phyloP scores from a whole-genome alignment of 768 basidiomycete genomes.

The Guyanaporus albipodus region DNA sequence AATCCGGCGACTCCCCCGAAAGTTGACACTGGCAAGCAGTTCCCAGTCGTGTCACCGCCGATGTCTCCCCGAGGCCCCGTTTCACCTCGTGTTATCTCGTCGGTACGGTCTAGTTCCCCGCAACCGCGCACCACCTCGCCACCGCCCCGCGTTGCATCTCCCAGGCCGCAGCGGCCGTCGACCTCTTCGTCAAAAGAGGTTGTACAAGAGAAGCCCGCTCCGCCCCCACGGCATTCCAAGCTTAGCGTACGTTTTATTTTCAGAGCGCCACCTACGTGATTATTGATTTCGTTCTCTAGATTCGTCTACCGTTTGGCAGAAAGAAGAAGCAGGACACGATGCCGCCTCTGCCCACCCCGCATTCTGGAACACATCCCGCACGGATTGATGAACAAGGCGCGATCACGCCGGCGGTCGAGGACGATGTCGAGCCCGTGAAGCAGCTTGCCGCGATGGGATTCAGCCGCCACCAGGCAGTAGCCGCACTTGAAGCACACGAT shows the following conservation, averaged over 20 bases:
- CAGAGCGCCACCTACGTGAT: not conserved
- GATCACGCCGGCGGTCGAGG: constrained; percentile 53
- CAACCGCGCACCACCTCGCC: constrained; percentile 44
- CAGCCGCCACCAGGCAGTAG: constrained; percentile 73
- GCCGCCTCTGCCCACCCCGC: constrained; percentile 39
- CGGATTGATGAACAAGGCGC: constrained; percentile 43
- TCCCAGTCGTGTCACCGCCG: constrained; percentile 38
- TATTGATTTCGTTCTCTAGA: constrained; percentile 31
- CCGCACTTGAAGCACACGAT: constrained; percentile 77
- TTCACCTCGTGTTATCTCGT: constrained; percentile 27
- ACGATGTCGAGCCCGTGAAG: constrained; percentile 74
- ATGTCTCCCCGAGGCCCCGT: constrained; percentile 37
- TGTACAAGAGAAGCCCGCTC: constrained; percentile 50
- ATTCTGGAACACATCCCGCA: constrained; percentile 34
- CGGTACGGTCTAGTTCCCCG: constrained; percentile 38
- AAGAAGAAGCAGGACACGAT: constrained; percentile 62
- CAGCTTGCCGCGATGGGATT: constrained; percentile 91
- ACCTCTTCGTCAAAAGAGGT: constrained; percentile 53
- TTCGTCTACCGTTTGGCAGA: constrained; percentile 76
- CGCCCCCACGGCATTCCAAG: constrained; percentile 62
- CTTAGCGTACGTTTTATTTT: constrained; percentile 57
- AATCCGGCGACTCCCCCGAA: constrained; percentile 18
- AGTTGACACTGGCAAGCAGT: constrained; percentile 26
- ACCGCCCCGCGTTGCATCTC: constrained; percentile 47
- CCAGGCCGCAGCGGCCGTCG: constrained; percentile 52